Evolutionary conservation across 2,329 filamentous ascomycete species (phyloP).

Genomic region (Diaporthe humulicola): DNA sequence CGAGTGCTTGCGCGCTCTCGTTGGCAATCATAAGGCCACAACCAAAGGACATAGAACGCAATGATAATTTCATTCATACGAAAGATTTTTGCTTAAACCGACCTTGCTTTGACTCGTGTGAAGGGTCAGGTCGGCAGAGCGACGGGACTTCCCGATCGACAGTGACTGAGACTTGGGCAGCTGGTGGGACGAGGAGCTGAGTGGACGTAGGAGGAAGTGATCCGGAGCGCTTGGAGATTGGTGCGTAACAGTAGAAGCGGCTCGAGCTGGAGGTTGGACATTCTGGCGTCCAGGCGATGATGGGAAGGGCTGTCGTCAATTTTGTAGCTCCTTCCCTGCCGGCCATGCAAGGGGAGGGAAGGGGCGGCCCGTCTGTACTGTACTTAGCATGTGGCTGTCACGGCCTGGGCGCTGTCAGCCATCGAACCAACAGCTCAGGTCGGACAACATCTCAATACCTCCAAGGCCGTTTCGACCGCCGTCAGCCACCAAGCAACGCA

Average conservation of each 20-base stretch:
- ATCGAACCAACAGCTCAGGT: background rate
- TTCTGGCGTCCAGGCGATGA: background rate
- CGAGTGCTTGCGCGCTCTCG: background rate
- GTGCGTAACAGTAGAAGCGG: background rate
- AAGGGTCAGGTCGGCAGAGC: background rate
- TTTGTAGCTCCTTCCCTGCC: slow-evolving; percentile 20
- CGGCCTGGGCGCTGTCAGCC: background rate
- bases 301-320: background rate
- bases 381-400: slow-evolving; percentile 8
- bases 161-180: too few relatives aligned
- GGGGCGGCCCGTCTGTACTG: slow-evolving; percentile 13
- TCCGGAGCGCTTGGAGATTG: background rate
- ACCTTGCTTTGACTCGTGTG: slow-evolving; percentile 13
- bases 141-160: background rate
- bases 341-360: slow-evolving; percentile 21
- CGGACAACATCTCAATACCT: background rate
- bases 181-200: background rate
- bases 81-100: background rate
- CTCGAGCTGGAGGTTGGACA: background rate
- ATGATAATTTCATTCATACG: background rate
- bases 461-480: background rate
- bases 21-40: slow-evolving; percentile 5
- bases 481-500: background rate
- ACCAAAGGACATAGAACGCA: background rate
- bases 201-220: background rate